These are phyloP conservation scores for Myriosclerotinia duriaeana DNA, from an alignment of 2,329 filamentous ascomycete species.

Conservation along the genomic window DNA sequence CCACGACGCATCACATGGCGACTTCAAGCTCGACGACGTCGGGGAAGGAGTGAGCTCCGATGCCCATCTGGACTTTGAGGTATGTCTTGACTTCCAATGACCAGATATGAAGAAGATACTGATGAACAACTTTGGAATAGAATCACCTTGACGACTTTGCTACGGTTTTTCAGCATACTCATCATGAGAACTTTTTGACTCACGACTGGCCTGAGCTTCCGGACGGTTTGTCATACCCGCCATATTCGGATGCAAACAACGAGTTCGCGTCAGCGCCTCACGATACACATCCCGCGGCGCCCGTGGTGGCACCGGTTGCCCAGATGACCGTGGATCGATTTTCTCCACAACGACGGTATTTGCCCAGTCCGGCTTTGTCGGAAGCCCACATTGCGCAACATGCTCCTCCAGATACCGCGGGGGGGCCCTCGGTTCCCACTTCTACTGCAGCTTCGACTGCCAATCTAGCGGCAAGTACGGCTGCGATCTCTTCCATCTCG, in stretches of 20 bases:
- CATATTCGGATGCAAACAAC: not conserved
- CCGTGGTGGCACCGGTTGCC: not conserved
- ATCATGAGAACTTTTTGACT: not conserved
- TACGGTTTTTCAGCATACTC: not conserved
- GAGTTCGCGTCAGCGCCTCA: not conserved
- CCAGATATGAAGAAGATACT: constrained; percentile 13
- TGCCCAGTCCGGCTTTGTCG: constrained; percentile 9
- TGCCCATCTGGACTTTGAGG: not conserved
- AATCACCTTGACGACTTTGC: not conserved
- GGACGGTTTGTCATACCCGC: not conserved
- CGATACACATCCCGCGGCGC: not conserved
- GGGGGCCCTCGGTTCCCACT: not conserved
- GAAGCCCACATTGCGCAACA: constrained; percentile 11
- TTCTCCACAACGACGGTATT: not conserved
- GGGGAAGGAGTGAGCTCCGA: constrained; percentile 17
- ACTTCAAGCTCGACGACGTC: not conserved
- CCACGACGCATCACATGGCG: constrained; percentile 5
- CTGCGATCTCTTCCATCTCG: not conserved
- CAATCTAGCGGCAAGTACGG: not conserved
- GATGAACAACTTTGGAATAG: not conserved
- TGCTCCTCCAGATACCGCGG: not conserved
- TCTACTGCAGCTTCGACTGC: not conserved
- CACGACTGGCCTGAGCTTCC: not conserved
- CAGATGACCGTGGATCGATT: constrained; percentile 5
- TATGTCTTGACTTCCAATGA: constrained; percentile 2